phyloP scores from a whole-genome alignment of 2,329 filamentous ascomycete species.

The Cryphonectria carpinicola region DNA sequence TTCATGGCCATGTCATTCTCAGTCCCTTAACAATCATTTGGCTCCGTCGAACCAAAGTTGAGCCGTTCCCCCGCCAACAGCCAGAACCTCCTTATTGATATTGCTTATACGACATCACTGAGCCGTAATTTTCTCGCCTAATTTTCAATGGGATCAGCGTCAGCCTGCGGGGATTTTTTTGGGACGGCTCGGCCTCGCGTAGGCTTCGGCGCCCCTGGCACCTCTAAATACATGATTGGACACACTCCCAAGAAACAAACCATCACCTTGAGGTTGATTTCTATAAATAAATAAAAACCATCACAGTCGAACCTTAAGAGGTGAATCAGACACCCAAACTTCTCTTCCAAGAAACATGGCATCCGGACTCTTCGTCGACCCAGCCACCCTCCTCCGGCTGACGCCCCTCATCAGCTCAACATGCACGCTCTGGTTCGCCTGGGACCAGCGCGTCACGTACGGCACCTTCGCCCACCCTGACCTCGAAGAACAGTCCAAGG shows the following conservation, averaged over 20 bases:
- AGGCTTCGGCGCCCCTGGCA: neutral
- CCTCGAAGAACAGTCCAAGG: slow-evolving; percentile 19
- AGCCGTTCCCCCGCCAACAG: neutral
- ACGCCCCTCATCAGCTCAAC: slow-evolving; percentile 39
- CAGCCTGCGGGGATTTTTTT: neutral
- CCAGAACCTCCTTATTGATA: neutral
- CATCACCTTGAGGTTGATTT: too few species aligned
- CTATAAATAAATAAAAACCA: too few species aligned
- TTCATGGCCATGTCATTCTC: too few species aligned
- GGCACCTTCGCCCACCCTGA: slow-evolving; percentile 23
- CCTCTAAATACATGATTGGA: neutral
- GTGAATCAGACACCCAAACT: neutral
- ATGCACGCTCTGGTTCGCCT: slow-evolving; percentile 36
- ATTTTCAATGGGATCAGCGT: neutral
- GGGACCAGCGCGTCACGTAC: slow-evolving; percentile 32
- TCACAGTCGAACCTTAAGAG: neutral
- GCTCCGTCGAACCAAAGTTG: neutral
- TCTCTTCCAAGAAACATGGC: slow-evolving; percentile 29
- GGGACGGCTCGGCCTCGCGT: neutral
- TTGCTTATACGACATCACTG: neutral
- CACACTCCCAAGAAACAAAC: neutral
- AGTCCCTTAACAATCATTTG: neutral
- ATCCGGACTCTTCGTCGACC: slow-evolving; percentile 30
- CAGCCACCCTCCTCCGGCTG: slow-evolving; percentile 34
- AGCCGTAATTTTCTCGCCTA: neutral